Percentiles rank a stretch among this genome's conserved stretches.
Evolutionary conservation across 108 stramenopile genomes (phyloP).

Genomic region (Nitzschia palea): DNA sequence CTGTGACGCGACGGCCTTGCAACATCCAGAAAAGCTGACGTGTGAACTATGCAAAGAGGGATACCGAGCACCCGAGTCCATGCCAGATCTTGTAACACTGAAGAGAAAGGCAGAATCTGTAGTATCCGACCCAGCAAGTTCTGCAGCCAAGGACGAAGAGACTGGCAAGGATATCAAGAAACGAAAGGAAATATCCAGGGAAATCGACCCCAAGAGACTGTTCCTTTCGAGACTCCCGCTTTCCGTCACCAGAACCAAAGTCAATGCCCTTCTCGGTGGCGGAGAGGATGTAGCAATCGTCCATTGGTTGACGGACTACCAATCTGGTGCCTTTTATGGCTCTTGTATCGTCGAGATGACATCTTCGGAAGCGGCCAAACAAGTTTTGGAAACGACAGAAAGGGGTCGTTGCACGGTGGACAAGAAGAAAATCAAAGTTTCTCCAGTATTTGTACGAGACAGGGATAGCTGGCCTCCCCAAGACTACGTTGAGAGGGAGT

Average conservation of each 20-base stretch:
- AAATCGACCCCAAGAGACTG: constrained; percentile 27
- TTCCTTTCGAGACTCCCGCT: constrained; percentile 50
- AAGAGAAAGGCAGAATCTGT: constrained; percentile 53
- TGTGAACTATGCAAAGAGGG: constrained; percentile 61
- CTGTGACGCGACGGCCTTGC: constrained; percentile 19
- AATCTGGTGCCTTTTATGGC: constrained; percentile 59
- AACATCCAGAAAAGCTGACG: constrained; percentile 22
- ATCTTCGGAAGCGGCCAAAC: constrained; percentile 24
- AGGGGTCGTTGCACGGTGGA: constrained; percentile 30
- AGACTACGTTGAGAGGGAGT: constrained; percentile 27
- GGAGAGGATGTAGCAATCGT: constrained; percentile 13
- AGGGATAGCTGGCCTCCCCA: constrained; percentile 31
- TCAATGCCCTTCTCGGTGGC: constrained; percentile 34
- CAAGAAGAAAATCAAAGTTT: constrained; percentile 23
- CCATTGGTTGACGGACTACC: constrained; percentile 63
- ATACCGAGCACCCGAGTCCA: constrained; percentile 45
- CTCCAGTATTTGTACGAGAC: constrained; percentile 13
- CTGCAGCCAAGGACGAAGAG: background rate
- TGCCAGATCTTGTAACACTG: constrained; percentile 53
- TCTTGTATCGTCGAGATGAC: constrained; percentile 59
- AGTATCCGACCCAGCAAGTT: background rate
- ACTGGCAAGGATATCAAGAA: background rate
- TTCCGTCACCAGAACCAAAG: constrained; percentile 39
- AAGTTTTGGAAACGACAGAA: constrained; percentile 15
- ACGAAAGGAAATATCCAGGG: background rate